These are phyloP conservation scores for Podaxis mareebaensis DNA, from an alignment of 768 basidiomycete genomes.

Conservation along the genomic window DNA sequence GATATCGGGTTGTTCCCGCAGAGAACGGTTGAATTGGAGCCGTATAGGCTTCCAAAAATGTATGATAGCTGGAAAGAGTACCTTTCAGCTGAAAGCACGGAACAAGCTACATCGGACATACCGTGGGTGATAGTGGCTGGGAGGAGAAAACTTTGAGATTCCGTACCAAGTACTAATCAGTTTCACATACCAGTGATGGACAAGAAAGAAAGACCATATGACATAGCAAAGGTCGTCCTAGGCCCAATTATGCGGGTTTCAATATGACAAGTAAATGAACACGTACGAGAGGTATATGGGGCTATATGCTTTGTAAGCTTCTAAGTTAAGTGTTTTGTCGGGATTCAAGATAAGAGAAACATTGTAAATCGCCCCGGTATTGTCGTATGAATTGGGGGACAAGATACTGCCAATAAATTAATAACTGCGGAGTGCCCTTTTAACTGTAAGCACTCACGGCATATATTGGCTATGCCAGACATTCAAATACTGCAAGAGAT, in stretches of 20 bases:
- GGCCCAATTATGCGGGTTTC: background rate
- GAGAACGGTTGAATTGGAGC: constrained; percentile 48
- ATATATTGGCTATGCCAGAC: constrained; percentile 60
- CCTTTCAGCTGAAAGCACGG: background rate
- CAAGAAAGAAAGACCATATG: constrained; percentile 62
- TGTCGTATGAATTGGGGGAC: constrained; percentile 57
- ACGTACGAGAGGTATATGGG: constrained; percentile 48
- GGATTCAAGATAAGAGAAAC: constrained; percentile 41
- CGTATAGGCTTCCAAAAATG: constrained; percentile 60
- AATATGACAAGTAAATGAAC: background rate
- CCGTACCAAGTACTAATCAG: background rate
- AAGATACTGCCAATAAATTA: constrained; percentile 33
- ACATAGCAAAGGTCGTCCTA: constrained; percentile 55
- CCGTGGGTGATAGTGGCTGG: constrained; percentile 49
- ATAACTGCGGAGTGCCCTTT: background rate
- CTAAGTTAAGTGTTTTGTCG: constrained; percentile 39
- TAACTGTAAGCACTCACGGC: constrained; percentile 40
- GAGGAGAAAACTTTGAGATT: constrained; percentile 2
- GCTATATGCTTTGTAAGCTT: constrained; percentile 48
- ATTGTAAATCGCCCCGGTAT: constrained; percentile 49
- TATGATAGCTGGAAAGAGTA: constrained; percentile 38
- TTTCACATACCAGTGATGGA: constrained; percentile 53
- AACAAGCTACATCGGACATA: constrained; percentile 18
- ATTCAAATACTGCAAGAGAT: constrained; percentile 43
- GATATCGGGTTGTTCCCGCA: constrained; percentile 59